phyloP scores from a whole-genome alignment of 306 rosid species.

The Prunus davidiana region DNA sequence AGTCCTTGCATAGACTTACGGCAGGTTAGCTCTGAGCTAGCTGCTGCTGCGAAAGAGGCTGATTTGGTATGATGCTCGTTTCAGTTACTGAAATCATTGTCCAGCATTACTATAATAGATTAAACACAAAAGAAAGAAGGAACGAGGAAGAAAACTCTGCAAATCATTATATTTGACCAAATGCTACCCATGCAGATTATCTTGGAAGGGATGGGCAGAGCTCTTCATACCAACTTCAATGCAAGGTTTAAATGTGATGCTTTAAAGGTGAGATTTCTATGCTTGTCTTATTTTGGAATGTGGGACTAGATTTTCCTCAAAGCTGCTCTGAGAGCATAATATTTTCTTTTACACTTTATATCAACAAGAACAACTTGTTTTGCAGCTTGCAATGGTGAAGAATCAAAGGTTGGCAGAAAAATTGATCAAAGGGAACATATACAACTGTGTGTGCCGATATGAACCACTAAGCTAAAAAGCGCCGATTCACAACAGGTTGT shows the following conservation, averaged over 20 bases:
- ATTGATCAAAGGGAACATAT: constrained; percentile 75
- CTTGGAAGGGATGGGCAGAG: constrained; percentile 98
- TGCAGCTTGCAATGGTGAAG: constrained; percentile 99
- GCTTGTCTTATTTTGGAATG: neutral
- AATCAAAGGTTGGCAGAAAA: constrained; percentile 96
- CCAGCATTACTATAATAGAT: neutral
- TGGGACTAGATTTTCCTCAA: neutral
- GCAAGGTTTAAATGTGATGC: constrained; percentile 84
- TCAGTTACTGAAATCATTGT: neutral
- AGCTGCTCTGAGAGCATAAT: neutral
- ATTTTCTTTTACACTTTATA: neutral
- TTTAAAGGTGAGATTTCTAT: constrained; percentile 60
- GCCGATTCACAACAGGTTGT: neutral
- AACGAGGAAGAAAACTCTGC: too few relatives aligned
- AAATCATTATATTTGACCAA: neutral
- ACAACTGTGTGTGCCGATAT: constrained; percentile 80
- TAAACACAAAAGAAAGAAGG: neutral
- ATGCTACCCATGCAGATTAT: constrained; percentile 54
- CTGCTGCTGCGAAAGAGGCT: constrained; percentile 92
- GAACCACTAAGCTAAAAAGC: constrained; percentile 58
- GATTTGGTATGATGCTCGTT: constrained; percentile 66
- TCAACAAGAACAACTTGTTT: neutral
- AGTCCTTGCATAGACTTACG: constrained; percentile 95
- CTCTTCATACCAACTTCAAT: constrained; percentile 92
- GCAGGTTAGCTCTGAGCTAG: constrained; percentile 98